These are phyloP conservation scores for Jatropha multifida DNA, from an alignment of 441 rosid species.

Conservation along the genomic window DNA sequence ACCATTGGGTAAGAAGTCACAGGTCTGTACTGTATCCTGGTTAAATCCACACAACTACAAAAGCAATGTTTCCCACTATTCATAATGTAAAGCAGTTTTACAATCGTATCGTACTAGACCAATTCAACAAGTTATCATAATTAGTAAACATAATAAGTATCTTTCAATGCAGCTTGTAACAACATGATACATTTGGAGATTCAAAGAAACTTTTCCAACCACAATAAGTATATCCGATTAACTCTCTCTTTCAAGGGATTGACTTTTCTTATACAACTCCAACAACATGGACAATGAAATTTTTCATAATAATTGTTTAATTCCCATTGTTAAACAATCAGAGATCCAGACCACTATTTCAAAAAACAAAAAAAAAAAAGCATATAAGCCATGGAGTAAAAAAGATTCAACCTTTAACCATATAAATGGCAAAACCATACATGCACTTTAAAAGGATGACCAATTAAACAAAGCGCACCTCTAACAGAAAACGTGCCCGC, in stretches of 20 bases:
- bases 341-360: not conserved
- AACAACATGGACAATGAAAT: not conserved
- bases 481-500: constrained; percentile 83
- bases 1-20: not conserved
- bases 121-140: not conserved
- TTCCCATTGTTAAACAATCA: not conserved
- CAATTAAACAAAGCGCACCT: constrained; percentile 44
- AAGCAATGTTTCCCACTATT: not conserved
- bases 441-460: not conserved
- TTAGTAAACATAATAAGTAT: not conserved
- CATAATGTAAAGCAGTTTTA: not conserved
- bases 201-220: not conserved
- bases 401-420: constrained; percentile 8
- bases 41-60: not conserved
- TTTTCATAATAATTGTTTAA: not conserved
- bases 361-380: not conserved
- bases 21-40: not conserved
- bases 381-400: not conserved
- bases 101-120: not conserved
- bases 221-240: not conserved
- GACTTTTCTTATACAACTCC: not conserved
- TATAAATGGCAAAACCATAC: not conserved
- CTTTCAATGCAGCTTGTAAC: not conserved
- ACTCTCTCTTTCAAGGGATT: not conserved
- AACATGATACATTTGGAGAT: not conserved